Conservation (phyloP, 1,284 basidiomycete species). For the Afroboletus lepidellus region DNA sequence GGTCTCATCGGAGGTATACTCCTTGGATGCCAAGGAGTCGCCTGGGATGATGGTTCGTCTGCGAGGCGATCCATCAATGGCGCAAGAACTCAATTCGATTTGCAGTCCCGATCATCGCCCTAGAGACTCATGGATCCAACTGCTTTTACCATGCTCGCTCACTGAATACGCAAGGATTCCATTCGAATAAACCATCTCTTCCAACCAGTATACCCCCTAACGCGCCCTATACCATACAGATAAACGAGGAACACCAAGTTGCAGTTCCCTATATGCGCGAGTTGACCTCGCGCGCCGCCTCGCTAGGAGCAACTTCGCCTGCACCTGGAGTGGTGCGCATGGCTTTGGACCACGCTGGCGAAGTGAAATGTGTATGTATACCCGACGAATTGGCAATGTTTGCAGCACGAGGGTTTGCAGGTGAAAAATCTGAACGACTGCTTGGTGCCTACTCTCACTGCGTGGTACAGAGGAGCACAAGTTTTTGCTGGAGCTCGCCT, state of each 20-base stretch:
- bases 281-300: slow-evolving; percentile 65
- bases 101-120: slow-evolving; percentile 59
- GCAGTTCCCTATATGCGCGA: slow-evolving; percentile 53
- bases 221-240: slow-evolving; percentile 33
- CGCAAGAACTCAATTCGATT: slow-evolving; percentile 6
- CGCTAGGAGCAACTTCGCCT: slow-evolving; percentile 67
- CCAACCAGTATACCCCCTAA: slow-evolving; percentile 30
- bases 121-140: slow-evolving; percentile 70
- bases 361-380: slow-evolving; percentile 55
- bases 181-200: slow-evolving; percentile 33
- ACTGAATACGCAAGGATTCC: slow-evolving; percentile 49
- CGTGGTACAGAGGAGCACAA: slow-evolving; percentile 64
- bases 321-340: slow-evolving; percentile 58
- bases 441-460: slow-evolving; percentile 8
- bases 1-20: slow-evolving; percentile 70
- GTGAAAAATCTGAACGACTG: slow-evolving; percentile 34
- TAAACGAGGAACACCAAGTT: slow-evolving; percentile 42
- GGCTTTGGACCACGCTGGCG: slow-evolving; percentile 57
- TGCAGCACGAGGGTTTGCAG: slow-evolving; percentile 51
- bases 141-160: slow-evolving; percentile 70
- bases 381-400: slow-evolving; percentile 71
- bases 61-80: slow-evolving; percentile 1
- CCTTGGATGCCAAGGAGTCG: slow-evolving; percentile 54
- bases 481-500: slow-evolving; percentile 68
- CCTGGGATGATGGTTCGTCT: slow-evolving; percentile 63